These are phyloP conservation scores for Porpolomopsis calyptriformis DNA, from an alignment of 768 basidiomycete species.

Conservation along the genomic window DNA sequence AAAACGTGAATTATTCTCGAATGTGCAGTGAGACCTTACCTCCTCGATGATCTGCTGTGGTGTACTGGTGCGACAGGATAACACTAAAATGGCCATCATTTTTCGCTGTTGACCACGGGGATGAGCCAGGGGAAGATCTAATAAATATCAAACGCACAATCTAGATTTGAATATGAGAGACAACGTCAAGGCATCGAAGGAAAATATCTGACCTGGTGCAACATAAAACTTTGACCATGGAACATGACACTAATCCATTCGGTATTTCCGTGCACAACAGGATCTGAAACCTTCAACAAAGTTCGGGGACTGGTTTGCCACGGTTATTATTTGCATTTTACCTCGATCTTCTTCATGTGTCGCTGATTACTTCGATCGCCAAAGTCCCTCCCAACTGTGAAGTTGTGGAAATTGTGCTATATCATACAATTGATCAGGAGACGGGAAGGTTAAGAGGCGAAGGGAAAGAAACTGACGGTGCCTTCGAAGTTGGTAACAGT, in stretches of 20 bases:
- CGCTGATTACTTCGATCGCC: slow-evolving; percentile 72
- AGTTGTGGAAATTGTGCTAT: slow-evolving; percentile 92
- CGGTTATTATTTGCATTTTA: slow-evolving; percentile 17
- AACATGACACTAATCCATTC: slow-evolving; percentile 93
- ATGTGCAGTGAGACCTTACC: slow-evolving; percentile 24
- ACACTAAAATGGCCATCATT: slow-evolving; percentile 86
- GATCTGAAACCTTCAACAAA: slow-evolving; percentile 57
- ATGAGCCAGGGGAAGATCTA: background rate
- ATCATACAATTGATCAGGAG: slow-evolving; percentile 48
- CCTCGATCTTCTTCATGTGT: slow-evolving; percentile 84
- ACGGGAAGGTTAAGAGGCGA: background rate
- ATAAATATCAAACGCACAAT: slow-evolving; percentile 29
- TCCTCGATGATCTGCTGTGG: slow-evolving; percentile 68
- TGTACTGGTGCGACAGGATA: slow-evolving; percentile 65
- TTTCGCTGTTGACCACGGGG: slow-evolving; percentile 55
- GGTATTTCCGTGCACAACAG: slow-evolving; percentile 80
- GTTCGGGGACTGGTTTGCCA: background rate
- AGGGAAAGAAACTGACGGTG: slow-evolving; percentile 24
- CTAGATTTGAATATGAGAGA: background rate
- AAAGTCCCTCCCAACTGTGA: slow-evolving; percentile 83
- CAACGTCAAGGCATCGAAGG: background rate
- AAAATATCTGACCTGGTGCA: slow-evolving; percentile 73
- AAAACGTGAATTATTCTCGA: background rate
- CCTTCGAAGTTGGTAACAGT: slow-evolving; percentile 63
- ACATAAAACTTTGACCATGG: slow-evolving; percentile 98